Percentiles rank a stretch among this genome's conserved stretches.
Evolutionary conservation across 345 rosid genomes (phyloP).

Genomic region (Gossypioides kirkii): DNA sequence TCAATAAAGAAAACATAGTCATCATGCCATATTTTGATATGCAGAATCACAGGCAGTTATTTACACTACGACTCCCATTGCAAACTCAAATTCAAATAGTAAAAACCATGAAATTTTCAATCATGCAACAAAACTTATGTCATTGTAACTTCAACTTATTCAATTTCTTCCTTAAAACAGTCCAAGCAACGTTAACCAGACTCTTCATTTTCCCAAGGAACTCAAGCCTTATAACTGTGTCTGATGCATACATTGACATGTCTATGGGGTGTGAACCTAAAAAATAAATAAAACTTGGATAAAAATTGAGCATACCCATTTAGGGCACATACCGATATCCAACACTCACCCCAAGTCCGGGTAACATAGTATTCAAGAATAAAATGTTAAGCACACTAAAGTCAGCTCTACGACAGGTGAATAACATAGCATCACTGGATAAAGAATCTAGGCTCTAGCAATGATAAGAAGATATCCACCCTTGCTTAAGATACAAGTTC

Average conservation of each 20-base stretch:
- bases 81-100: not conserved
- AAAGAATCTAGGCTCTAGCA: not conserved
- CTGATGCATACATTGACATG: not conserved
- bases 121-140: not conserved
- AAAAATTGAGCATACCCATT: not conserved
- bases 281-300: not conserved
- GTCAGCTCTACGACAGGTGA: not conserved
- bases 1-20: slow-evolving; percentile 7
- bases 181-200: not conserved
- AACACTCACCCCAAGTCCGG: not conserved
- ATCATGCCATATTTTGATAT: slow-evolving; percentile 1
- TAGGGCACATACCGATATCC: not conserved
- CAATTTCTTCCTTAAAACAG: not conserved
- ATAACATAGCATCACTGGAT: not conserved
- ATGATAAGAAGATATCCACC: not conserved
- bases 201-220: not conserved
- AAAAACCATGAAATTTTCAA: slow-evolving; percentile 1
- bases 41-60: not conserved
- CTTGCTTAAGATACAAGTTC: not conserved
- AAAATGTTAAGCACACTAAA: not conserved
- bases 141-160: slow-evolving; percentile 1
- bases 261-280: not conserved
- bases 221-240: not conserved
- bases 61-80: not conserved
- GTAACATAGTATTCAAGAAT: not conserved